Base-by-base conservation (phyloP, 1,139 yeast genomes). In the Sugiyamaella grinbergsii region DNA sequence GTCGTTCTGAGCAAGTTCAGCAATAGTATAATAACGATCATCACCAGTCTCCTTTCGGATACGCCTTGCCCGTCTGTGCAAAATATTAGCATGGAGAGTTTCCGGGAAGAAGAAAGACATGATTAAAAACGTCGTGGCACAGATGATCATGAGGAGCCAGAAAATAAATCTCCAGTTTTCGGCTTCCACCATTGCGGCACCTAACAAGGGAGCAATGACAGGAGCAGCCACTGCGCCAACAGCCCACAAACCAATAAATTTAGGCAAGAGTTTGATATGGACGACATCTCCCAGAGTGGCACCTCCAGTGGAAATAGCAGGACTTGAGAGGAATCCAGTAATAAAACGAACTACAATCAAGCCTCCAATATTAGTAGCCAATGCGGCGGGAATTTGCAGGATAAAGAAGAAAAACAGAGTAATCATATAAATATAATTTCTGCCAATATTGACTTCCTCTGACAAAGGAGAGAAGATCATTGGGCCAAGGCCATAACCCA, bases 251-350 rank as follows among this genome's bases (percentile, higher is more conserved):
- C 69, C 80, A 40, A 82, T 55, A 40, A 55, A 44, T 33, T 62
- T 39, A 0, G 57, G 58, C n/a, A 58, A 34, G 71, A 74, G 29
- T 3, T 48, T 32, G 13, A 33, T 49, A 26, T 41, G 24, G 33
- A 56, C 44, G n/a, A 63, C 54, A 68, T 89, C 96, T 53, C 83
- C 75, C 54, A 88, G 78, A 4, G 95, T 81, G 54, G 95, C 96
- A 53, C 91, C 93, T 8, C 91, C 95, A 58, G 87, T 81, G 3
- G 94, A 82, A 64, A 89, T 74, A 0, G 95, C 90, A 7, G 96
- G 96, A 3, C 91, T 81, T 0, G 93, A 86, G 54, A 85, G 75
- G 24, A 83, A 73, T 1, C 96, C 96, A 36, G 88, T 78, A 59
- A 89, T 80, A 64, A 88, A 85, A 59, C 96, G 74, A 49, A 86